Conservation (phyloP, 2,329 filamentous ascomycete species). For the Pseudopyricularia javanii region DNA sequence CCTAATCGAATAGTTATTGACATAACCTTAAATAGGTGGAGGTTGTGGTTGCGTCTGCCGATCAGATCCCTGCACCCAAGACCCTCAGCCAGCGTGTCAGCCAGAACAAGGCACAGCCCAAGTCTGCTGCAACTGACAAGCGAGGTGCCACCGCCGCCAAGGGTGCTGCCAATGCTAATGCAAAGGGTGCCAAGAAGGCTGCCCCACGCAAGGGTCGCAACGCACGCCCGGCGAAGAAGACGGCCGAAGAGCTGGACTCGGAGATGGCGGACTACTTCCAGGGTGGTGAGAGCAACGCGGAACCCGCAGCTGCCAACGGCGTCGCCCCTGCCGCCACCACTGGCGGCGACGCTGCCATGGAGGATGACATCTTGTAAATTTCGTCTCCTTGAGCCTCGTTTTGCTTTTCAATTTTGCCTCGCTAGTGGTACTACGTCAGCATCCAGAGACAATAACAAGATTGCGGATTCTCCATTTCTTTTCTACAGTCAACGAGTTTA, state of each 20-base stretch:
- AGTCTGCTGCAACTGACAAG: slow-evolving; percentile 69
- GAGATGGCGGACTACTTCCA: slow-evolving; percentile 97
- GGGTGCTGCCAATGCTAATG: slow-evolving; percentile 30
- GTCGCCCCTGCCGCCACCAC: slow-evolving; percentile 25
- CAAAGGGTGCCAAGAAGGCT: slow-evolving; percentile 28
- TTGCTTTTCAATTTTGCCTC: not conserved
- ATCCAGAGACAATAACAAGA: no score
- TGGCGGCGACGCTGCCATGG: slow-evolving; percentile 38
- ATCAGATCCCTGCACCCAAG: slow-evolving; percentile 53
- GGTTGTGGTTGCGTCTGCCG: slow-evolving; percentile 69
- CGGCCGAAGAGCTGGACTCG: slow-evolving; percentile 84
- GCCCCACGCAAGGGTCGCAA: slow-evolving; percentile 39
- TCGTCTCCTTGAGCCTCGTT: not conserved
- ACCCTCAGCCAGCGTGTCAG: slow-evolving; percentile 69
- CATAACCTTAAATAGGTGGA: slow-evolving; percentile 52
- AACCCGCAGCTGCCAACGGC: slow-evolving; percentile 30
- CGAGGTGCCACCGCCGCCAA: slow-evolving; percentile 15
- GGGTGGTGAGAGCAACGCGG: slow-evolving; percentile 19
- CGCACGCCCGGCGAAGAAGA: slow-evolving; percentile 68
- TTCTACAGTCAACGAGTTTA: no score
- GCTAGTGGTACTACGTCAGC: no score
- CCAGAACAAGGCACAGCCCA: slow-evolving; percentile 62
- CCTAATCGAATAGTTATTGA: slow-evolving; percentile 2
- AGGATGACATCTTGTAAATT: slow-evolving; percentile 46
- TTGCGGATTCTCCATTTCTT: no score